Conservation (phyloP, 2,329 filamentous ascomycete species). For the Orbilia ellipsospora region DNA sequence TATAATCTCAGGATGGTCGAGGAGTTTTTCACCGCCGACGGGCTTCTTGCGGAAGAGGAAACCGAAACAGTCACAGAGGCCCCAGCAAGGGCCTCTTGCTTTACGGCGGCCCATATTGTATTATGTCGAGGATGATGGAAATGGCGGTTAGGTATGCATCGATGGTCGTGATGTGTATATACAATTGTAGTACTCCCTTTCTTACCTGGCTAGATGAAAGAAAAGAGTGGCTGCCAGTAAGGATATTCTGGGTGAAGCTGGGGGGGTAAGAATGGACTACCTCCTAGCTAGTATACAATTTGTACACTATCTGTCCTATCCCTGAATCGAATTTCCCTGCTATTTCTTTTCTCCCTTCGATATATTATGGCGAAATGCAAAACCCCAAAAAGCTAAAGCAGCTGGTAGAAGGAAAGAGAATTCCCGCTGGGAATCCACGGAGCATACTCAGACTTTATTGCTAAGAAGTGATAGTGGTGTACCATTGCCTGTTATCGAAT, state of each 20-base stretch:
- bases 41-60: conserved; percentile 31
- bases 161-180: neutral
- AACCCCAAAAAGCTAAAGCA: conserved; percentile 10
- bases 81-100: conserved; percentile 39
- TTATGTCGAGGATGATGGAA: neutral
- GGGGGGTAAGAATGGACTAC: neutral
- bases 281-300: neutral
- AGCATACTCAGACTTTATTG: conserved; percentile 35
- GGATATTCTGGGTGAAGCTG: neutral
- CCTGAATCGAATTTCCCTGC: neutral
- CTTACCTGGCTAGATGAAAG: conserved; percentile 8
- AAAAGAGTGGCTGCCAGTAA: conserved; percentile 37
- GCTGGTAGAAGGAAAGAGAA: conserved; percentile 13
- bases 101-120: conserved; percentile 37
- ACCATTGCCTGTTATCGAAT: conserved; percentile 3
- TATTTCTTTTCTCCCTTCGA: neutral
- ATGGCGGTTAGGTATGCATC: conserved; percentile 26
- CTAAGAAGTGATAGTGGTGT: conserved; percentile 2
- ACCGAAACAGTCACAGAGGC: conserved; percentile 36
- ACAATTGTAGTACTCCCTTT: neutral
- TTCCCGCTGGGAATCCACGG: conserved; percentile 32
- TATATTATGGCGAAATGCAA: neutral
- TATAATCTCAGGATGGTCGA: conserved; percentile 43
- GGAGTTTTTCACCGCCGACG: conserved; percentile 37
- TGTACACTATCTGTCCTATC: neutral